These are phyloP conservation scores for Fusarium nurragi DNA, from an alignment of 2,329 filamentous ascomycete genomes.

Conservation along the genomic window DNA sequence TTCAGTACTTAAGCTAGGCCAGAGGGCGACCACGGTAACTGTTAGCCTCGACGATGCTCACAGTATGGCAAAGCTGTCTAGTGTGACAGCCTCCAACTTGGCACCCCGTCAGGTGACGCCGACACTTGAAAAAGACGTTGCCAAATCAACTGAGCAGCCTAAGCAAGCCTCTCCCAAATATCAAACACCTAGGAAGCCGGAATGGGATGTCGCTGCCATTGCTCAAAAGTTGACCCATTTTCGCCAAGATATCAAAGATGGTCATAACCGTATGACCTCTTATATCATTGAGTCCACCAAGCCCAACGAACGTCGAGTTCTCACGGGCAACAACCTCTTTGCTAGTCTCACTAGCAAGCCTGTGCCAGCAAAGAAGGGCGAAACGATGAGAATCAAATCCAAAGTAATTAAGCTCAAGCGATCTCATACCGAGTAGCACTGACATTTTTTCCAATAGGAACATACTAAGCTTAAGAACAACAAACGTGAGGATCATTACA, in stretches of 20 bases:
- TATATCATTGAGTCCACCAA: conserved; percentile 58
- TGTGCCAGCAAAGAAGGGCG: conserved; percentile 49
- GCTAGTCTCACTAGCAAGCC: conserved; percentile 53
- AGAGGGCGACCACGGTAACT: conserved; percentile 20
- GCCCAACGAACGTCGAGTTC: conserved; percentile 52
- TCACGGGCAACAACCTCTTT: conserved; percentile 59
- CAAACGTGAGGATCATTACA: conserved; percentile 54
- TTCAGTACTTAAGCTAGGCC: conserved; percentile 2
- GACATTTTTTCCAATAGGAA: conserved; percentile 50
- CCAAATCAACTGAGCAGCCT: conserved; percentile 16
- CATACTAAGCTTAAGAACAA: conserved; percentile 57
- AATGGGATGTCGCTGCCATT: conserved; percentile 58
- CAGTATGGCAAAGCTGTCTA: conserved; percentile 40
- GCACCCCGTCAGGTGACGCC: conserved; percentile 42
- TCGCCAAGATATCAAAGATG: conserved; percentile 55
- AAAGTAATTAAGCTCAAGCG: conserved; percentile 53
- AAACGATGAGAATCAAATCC: conserved; percentile 60
- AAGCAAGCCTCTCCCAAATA: conserved; percentile 29
- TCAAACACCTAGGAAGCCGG: conserved; percentile 40
- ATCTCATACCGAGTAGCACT: conserved; percentile 7
- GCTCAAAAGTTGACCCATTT: conserved; percentile 53
- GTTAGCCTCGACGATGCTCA: conserved; percentile 28
- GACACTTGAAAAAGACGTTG: conserved; percentile 22
- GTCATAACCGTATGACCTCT: conserved; percentile 57
- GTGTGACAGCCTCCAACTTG: conserved; percentile 26